Percentiles rank a stretch among this genome's conserved stretches.
Conservation (phyloP, 805 yeast genomes). For the Candida takata region DNA sequence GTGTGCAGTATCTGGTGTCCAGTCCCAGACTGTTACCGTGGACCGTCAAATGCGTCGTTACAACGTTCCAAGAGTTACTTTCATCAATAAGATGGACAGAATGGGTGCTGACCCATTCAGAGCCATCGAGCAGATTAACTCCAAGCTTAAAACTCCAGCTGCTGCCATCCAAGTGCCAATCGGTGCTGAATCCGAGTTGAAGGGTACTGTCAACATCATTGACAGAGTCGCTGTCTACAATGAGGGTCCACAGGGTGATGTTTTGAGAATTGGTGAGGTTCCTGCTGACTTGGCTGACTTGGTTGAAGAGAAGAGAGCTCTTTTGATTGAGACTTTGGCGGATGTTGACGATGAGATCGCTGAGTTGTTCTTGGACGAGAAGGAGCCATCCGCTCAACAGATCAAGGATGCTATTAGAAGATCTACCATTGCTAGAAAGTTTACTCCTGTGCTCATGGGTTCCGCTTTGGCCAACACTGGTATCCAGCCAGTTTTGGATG, state of each 20-base stretch:
- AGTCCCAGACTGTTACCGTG: constrained; percentile 96
- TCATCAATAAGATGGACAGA: constrained; percentile 97
- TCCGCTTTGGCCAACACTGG: constrained; percentile 97
- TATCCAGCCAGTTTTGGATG: constrained; percentile 90
- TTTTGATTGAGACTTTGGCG: constrained; percentile 88
- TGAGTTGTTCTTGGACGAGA: constrained; percentile 84
- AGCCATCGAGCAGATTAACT: constrained; percentile 86
- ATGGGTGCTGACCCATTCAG: constrained; percentile 98
- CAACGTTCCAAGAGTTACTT: constrained; percentile 93
- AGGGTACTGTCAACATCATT: constrained; percentile 89
- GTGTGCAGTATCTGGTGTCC: constrained; percentile 98
- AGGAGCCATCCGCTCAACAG: constrained; percentile 78
- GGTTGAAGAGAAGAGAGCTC: constrained; percentile 83
- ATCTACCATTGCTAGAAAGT: constrained; percentile 89
- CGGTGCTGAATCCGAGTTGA: constrained; percentile 79
- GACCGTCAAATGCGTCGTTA: constrained; percentile 99
- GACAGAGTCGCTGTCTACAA: constrained; percentile 82
- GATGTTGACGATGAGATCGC: constrained; percentile 98
- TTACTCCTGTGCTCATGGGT: constrained; percentile 99
- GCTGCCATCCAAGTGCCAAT: constrained; percentile 98
- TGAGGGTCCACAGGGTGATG: constrained; percentile 88
- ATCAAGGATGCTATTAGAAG: constrained; percentile 87
- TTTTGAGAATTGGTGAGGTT: constrained; percentile 53
- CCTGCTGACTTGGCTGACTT: constrained; percentile 77
- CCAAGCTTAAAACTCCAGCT: constrained; percentile 84